phyloP scores from a whole-genome alignment of 2,329 filamentous ascomycete species.

The Dryadomyces quercus-mongolicae region DNA sequence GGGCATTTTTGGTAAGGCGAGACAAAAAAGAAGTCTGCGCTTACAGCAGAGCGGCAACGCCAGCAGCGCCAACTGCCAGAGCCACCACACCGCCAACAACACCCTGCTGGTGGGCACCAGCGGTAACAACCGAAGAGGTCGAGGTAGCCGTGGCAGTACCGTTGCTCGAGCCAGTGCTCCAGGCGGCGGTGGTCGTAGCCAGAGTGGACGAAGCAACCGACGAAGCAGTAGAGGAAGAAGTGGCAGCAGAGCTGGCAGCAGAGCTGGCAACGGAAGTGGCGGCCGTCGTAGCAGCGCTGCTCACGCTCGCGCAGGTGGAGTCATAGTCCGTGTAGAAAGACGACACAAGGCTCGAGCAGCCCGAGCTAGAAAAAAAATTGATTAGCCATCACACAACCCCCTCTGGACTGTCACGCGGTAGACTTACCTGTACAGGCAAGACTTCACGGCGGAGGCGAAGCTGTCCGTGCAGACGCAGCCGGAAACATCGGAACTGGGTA shows the following conservation, averaged over 20 bases:
- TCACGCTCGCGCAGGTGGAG: neutral
- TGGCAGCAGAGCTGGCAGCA: neutral
- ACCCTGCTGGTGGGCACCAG: neutral
- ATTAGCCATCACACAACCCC: no score
- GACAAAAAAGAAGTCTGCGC: neutral
- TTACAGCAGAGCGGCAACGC: neutral
- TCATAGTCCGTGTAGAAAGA: neutral
- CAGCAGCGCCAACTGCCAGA: neutral
- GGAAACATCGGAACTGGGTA: neutral
- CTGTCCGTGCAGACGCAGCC: neutral
- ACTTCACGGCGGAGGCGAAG: neutral
- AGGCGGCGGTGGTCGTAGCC: neutral
- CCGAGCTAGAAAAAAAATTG: no score
- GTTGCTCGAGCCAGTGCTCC: neutral
- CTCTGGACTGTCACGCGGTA: no score
- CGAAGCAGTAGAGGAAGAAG: neutral
- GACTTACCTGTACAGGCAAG: constrained; percentile 1
- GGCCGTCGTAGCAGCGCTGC: no score
- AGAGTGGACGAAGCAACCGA: neutral
- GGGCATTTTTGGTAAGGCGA: no score
- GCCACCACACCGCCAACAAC: neutral
- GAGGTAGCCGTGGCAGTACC: neutral
- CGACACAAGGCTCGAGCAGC: neutral
- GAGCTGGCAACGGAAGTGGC: neutral
- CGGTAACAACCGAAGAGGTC: neutral